Base-by-base conservation (phyloP, 2,329 filamentous ascomycete species). In the Penicillium italicum region DNA sequence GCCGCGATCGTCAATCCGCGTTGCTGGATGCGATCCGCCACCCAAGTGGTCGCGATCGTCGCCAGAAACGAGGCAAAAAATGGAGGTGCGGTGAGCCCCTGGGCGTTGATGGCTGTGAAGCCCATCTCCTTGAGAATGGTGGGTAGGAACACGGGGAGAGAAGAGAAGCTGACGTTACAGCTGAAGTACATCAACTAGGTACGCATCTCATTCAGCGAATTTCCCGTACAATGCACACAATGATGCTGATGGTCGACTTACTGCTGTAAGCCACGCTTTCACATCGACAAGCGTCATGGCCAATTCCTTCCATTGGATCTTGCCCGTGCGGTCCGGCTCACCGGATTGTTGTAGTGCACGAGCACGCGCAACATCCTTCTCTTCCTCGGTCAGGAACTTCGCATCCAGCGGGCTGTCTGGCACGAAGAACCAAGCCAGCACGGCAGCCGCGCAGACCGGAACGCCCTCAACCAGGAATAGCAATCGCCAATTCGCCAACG, bases 21-120 rank as follows among this genome's bases (percentile, higher is more conserved):
- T 67, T 88, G 86, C 59, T 82, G 81, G 1, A 80, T 78, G 14
- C 78, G 79, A 73, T 90, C 87, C n/a, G 86, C 85, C 34, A 89
- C 68, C 68, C 79, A 87, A 5, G 85, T 85, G 1, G 82, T 82
- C 10, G 66, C 63, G 56, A 90, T 79, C 42, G 84, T 87, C 22
- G 85, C 72, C 12, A 88, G 62, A 67, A 87, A 89, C 1, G 86
- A 80, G 16, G 88, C 71, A 62, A 90, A 83, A 69, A 87, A 90
- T 0, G 87, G 86, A 1, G 87, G 87, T 0, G 87, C 86, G 0
- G 86, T 86, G 12, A 91, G 79, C 1, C 87, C 88, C 71, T 91
- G 88, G 0, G 88, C 85, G 55, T 85, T 77, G 57, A 90, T 80
- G 14, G 80, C 75, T 0, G 80, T 82, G 72, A 86, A 90, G 10